phyloP scores from a whole-genome alignment of 495 filamentous ascomycete species.

The Neurospora sp. region DNA sequence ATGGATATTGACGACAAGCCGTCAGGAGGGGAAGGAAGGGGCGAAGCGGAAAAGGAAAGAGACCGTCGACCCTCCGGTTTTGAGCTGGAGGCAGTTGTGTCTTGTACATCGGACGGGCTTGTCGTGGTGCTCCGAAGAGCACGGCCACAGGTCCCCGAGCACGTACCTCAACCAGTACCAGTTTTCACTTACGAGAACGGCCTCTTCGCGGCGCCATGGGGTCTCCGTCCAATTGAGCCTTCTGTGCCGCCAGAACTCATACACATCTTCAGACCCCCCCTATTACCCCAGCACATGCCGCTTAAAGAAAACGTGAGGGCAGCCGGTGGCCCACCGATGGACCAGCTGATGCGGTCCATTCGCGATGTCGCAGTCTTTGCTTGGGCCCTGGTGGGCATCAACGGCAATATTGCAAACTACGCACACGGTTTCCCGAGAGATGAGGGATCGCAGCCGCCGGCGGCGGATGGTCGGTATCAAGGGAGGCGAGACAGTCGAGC shows the following conservation, averaged over 20 bases:
- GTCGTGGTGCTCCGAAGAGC: slow-evolving; percentile 76
- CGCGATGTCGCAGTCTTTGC: slow-evolving; percentile 78
- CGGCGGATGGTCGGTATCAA: neutral
- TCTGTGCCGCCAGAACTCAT: slow-evolving; percentile 31
- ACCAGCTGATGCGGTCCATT: slow-evolving; percentile 67
- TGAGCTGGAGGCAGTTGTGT: slow-evolving; percentile 80
- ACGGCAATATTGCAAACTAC: slow-evolving; percentile 59
- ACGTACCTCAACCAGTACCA: slow-evolving; percentile 34
- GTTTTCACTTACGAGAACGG: slow-evolving; percentile 50
- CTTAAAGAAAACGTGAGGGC: slow-evolving; percentile 32
- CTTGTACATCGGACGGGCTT: slow-evolving; percentile 80
- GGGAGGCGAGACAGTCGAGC: neutral
- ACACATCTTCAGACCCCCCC: slow-evolving; percentile 32
- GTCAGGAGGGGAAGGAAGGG: neutral
- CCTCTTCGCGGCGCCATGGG: slow-evolving; percentile 72
- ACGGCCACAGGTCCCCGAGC: slow-evolving; percentile 54
- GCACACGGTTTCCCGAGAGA: slow-evolving; percentile 50
- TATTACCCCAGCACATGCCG: slow-evolving; percentile 35
- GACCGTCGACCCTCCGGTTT: slow-evolving; percentile 17
- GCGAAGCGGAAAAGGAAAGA: neutral
- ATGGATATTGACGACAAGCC: slow-evolving; percentile 28
- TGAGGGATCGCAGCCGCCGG: slow-evolving; percentile 41
- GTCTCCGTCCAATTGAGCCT: slow-evolving; percentile 44
- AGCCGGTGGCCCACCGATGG: slow-evolving; percentile 40
- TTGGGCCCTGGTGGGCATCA: slow-evolving; percentile 74